Percentiles rank a stretch among this genome's conserved stretches.
Conservation (phyloP, 768 basidiomycete species). For the Dioszegia hungarica region DNA sequence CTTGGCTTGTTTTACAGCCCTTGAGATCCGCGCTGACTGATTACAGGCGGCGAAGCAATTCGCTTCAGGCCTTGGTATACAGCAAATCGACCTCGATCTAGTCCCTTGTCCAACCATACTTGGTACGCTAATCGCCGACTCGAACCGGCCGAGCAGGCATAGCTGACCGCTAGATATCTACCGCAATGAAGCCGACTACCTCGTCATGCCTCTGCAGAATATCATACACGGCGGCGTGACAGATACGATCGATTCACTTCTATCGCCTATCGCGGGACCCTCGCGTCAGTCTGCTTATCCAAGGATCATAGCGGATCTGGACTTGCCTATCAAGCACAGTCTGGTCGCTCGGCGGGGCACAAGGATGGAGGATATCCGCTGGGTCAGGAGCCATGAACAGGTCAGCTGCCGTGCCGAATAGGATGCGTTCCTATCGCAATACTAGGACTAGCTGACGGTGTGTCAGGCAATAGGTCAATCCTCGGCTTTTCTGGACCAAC, state of each 20-base stretch:
- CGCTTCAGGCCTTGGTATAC: not conserved
- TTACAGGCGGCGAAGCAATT: constrained; percentile 28
- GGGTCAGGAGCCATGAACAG: constrained; percentile 48
- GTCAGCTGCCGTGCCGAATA: too few relatives aligned
- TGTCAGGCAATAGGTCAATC: constrained; percentile 49
- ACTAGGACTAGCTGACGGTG: too few relatives aligned
- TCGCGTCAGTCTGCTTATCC: not conserved
- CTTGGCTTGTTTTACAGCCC: not conserved
- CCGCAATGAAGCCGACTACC: constrained; percentile 15
- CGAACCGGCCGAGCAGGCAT: not conserved
- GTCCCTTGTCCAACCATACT: constrained; percentile 32
- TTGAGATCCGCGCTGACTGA: not conserved
- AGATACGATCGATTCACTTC: constrained; percentile 38
- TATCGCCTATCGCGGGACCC: constrained; percentile 6
- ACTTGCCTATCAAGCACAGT: constrained; percentile 36
- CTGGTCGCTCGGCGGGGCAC: constrained; percentile 31
- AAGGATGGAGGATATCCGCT: constrained; percentile 32
- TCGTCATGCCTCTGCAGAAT: constrained; percentile 45
- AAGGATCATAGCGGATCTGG: constrained; percentile 27
- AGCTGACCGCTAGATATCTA: constrained; percentile 18
- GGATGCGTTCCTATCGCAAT: too few relatives aligned
- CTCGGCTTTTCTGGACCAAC: constrained; percentile 24
- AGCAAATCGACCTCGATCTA: not conserved
- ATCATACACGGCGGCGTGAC: constrained; percentile 44
- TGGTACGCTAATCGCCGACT: constrained; percentile 8